These are phyloP conservation scores for Sarcocystis neurona DNA, from an alignment of 169 alveolate species.

Conservation along the genomic window DNA sequence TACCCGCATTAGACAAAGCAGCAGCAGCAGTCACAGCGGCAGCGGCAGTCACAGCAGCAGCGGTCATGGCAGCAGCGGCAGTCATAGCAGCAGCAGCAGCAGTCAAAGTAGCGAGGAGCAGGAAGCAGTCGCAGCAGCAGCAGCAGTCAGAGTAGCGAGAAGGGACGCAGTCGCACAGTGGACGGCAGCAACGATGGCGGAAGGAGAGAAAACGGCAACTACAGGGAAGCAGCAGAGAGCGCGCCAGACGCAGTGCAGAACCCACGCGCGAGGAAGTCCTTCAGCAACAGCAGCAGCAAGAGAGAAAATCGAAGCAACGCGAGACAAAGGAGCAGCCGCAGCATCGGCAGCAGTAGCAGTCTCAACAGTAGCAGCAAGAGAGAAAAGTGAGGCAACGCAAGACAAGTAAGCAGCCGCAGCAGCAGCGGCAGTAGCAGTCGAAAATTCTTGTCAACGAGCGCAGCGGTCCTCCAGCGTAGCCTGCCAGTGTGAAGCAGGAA, in stretches of 20 bases:
- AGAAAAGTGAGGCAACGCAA: no score
- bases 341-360: constrained; percentile 12
- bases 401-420: no score
- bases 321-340: constrained; percentile 3
- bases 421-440: background rate
- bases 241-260: background rate
- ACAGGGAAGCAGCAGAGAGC: background rate
- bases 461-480: background rate
- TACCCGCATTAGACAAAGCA: background rate
- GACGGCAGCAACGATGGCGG: background rate
- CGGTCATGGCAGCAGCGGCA: background rate
- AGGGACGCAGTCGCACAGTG: background rate
- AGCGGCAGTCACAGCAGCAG: background rate
- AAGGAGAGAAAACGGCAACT: background rate
- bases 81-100: background rate
- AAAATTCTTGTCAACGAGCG: background rate
- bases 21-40: background rate
- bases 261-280: background rate
- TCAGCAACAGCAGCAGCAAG: constrained; percentile 28
- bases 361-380: no score
- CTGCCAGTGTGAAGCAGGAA: background rate
- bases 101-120: background rate
- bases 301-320: background rate
- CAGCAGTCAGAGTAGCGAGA: background rate
- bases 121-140: constrained; percentile 8